These are phyloP conservation scores for Protomyces lactucae-debilis DNA, from an alignment of 1,139 yeast species.

Conservation along the genomic window DNA sequence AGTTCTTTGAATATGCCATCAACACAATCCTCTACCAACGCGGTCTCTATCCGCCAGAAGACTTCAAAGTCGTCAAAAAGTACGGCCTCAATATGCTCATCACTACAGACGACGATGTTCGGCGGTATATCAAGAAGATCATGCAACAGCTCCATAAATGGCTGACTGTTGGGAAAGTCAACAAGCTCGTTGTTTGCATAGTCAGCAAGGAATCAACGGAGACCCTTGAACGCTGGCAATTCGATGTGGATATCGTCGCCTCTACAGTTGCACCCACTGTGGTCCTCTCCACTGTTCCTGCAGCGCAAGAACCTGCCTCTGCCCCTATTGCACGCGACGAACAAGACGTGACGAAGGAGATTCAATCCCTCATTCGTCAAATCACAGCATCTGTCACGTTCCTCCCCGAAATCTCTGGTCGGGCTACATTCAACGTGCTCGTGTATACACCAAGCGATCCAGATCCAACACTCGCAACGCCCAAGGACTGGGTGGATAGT, in stretches of 20 bases:
- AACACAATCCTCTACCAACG: slow-evolving; percentile 81
- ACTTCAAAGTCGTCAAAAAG: slow-evolving; percentile 70
- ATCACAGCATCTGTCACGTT: slow-evolving; percentile 85
- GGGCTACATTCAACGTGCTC: slow-evolving; percentile 76
- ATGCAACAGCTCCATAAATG: slow-evolving; percentile 75
- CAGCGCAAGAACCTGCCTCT: not conserved
- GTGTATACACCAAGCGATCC: slow-evolving; percentile 53
- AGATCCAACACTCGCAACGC: slow-evolving; percentile 65
- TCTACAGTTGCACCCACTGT: not conserved
- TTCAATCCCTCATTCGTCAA: slow-evolving; percentile 80
- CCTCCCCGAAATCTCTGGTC: slow-evolving; percentile 65
- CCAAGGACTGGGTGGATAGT: slow-evolving; percentile 83
- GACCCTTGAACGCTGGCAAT: slow-evolving; percentile 82
- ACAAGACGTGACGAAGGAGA: slow-evolving; percentile 59
- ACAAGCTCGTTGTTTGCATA: slow-evolving; percentile 66
- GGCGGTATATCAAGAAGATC: slow-evolving; percentile 60
- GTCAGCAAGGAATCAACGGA: slow-evolving; percentile 63
- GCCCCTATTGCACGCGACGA: slow-evolving; percentile 1
- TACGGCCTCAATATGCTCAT: slow-evolving; percentile 74
- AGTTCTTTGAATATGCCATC: slow-evolving; percentile 76
- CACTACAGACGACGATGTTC: slow-evolving; percentile 72
- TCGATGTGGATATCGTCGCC: slow-evolving; percentile 50
- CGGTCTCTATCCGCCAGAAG: slow-evolving; percentile 86
- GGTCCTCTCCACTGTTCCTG: not conserved
- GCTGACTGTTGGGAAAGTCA: slow-evolving; percentile 68